Conservation (phyloP, 306 rosid species). For the Hylodesmum podocarpum region DNA sequence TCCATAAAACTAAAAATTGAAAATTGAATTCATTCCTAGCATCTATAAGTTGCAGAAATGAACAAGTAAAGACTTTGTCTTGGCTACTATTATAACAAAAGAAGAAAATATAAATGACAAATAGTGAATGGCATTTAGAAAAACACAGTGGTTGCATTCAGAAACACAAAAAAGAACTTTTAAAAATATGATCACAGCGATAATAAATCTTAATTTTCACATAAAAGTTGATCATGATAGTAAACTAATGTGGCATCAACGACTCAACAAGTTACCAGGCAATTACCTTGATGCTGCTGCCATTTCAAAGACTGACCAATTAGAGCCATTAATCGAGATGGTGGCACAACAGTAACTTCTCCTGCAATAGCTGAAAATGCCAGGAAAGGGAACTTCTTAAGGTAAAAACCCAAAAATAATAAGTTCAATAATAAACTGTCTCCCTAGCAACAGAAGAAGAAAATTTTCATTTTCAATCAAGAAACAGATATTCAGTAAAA, state of each 20-base stretch:
- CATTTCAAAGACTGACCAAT: slow-evolving; percentile 97
- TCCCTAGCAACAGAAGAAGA: background rate
- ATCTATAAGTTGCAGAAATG: slow-evolving; percentile 13
- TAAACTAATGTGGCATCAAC: background rate
- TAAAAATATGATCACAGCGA: background rate
- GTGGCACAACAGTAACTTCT: slow-evolving; percentile 97
- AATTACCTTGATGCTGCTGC: slow-evolving; percentile 97
- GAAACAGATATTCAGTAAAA: slow-evolving; percentile 1
- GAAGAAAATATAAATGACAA: background rate
- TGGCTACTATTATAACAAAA: slow-evolving; percentile 14
- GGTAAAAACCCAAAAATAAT: background rate
- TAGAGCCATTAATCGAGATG: slow-evolving; percentile 94
- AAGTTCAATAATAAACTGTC: background rate
- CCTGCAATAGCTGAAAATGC: slow-evolving; percentile 78
- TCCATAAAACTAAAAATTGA: background rate
- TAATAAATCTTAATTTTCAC: background rate
- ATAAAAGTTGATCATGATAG: background rate
- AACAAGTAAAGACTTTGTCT: background rate
- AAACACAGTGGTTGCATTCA: background rate
- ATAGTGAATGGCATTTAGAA: background rate
- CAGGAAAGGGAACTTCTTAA: slow-evolving; percentile 5
- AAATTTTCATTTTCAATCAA: background rate
- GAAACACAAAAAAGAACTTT: background rate
- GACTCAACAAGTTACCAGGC: background rate
- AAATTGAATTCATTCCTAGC: slow-evolving; percentile 10